These are phyloP conservation scores for Neurospora tetraspora DNA, from an alignment of 495 filamentous ascomycete genomes.

Conservation along the genomic window DNA sequence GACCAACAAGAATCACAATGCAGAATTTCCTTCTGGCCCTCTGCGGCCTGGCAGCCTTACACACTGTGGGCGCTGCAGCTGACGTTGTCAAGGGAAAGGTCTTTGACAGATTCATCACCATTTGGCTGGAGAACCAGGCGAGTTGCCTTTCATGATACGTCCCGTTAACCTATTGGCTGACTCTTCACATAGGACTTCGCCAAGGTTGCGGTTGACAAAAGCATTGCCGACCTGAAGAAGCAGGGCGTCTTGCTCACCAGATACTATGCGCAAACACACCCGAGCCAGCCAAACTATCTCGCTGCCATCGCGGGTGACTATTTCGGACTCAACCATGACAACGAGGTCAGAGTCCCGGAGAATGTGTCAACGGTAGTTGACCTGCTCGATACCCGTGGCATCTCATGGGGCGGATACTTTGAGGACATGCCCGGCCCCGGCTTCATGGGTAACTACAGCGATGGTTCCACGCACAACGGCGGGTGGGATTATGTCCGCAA, in stretches of 20 bases:
- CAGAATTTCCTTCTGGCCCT: neutral
- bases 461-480: slow-evolving; percentile 34
- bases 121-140: slow-evolving; percentile 64
- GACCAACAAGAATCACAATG: neutral
- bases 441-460: slow-evolving; percentile 49
- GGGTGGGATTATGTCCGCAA: slow-evolving; percentile 60
- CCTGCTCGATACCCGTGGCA: slow-evolving; percentile 50
- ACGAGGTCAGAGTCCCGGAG: slow-evolving; percentile 44
- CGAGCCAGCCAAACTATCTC: slow-evolving; percentile 36
- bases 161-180: neutral
- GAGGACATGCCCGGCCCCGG: slow-evolving; percentile 57
- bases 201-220: slow-evolving; percentile 38
- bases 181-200: slow-evolving; percentile 40
- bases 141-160: neutral
- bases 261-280: slow-evolving; percentile 52
- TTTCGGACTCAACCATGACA: slow-evolving; percentile 60
- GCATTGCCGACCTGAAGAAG: slow-evolving; percentile 44
- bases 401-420: slow-evolving; percentile 59
- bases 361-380: slow-evolving; percentile 63
- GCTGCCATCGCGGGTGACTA: slow-evolving; percentile 54
- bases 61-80: slow-evolving; percentile 1
- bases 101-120: slow-evolving; percentile 57
- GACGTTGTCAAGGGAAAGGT: slow-evolving; percentile 41
- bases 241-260: slow-evolving; percentile 54
- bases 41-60: neutral